phyloP scores from a whole-genome alignment of 352 stramenopile genomes.

The Plasmopara halstedii region DNA sequence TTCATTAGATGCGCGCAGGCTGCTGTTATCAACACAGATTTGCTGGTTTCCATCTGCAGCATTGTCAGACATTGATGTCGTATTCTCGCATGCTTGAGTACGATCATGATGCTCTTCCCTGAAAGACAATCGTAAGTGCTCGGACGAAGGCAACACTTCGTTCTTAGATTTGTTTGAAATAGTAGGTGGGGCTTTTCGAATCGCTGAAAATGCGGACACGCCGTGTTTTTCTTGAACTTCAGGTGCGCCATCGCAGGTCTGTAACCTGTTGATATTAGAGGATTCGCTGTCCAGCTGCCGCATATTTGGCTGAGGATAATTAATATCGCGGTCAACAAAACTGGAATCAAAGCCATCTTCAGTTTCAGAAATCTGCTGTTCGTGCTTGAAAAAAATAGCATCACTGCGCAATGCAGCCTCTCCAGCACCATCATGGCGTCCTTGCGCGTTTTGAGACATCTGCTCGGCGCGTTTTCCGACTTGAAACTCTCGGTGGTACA shows the following conservation, averaged over 20 bases:
- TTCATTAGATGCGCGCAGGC: constrained; percentile 12
- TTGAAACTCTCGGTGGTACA: not conserved
- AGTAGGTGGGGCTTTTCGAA: too few species aligned
- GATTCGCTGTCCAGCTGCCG: too few species aligned
- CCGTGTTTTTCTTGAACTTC: too few species aligned
- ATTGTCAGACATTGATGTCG: not conserved
- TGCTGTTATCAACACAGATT: constrained; percentile 5
- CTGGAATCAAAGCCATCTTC: too few species aligned
- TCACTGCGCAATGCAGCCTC: not conserved
- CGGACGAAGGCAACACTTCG: not conserved
- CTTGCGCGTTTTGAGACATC: constrained; percentile 1
- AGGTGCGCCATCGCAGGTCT: too few species aligned
- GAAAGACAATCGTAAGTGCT: not conserved
- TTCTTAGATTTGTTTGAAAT: not conserved
- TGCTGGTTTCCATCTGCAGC: not conserved
- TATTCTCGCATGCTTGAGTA: not conserved
- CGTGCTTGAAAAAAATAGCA: too few species aligned
- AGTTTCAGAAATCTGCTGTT: too few species aligned
- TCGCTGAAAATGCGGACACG: too few species aligned
- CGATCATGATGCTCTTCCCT: too few species aligned
- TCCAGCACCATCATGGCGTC: constrained; percentile 3
- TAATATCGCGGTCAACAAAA: too few species aligned
- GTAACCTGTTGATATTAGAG: too few species aligned
- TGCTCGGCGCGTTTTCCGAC: not conserved
- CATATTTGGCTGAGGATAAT: too few species aligned